Base-by-base conservation (phyloP, 2,329 filamentous ascomycete species). In the Fusarium transvaalense region DNA sequence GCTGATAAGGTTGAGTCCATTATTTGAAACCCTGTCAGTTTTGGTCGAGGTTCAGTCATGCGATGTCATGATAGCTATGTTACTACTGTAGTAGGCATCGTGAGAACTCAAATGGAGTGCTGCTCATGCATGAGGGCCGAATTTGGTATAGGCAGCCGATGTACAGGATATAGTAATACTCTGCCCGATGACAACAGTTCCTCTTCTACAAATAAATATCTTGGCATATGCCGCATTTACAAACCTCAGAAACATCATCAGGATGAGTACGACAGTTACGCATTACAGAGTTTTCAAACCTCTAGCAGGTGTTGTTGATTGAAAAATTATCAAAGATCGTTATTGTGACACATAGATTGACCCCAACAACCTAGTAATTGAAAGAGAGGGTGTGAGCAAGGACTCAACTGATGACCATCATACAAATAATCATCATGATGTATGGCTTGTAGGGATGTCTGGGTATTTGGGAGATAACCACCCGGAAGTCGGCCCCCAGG, bases 401-500 rank as follows among this genome's bases (percentile, higher is more conserved):
- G 1, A 15, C 56, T 60, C 48, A 51, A 51, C 37, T 55, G 59
- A 67, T 56, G 42, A 27, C 27, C 58, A 53, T 43, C 46, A 42
- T 48, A 38, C 19, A 46, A 17, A 39, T 39, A 46, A 62, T 64
- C 51, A 69, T 54, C 56, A 70, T 63, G 58, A 56, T 64, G 35
- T 48, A 41, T 48, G 47, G 41, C 45, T 42, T 42, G 43, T 45
- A 48, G 39, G n/a, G 37, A 37, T 38, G 3, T 43, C 7, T 35
- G 7, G 27, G 35, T 21, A 13, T 46, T 31, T 27, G 37, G 27
- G 35, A 25, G 34, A 34, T 41, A 51, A 13, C 10, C 14, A 12
- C 12, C 50, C n/a, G 39, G 31, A 45, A 34, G 52, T 50, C 34
- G 45, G 34, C 32, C 58, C 5, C 7, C 50, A 67, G 17, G 45